Evolutionary conservation across 495 filamentous ascomycete genomes (phyloP), one percentile per base, ranked within the genome.

Genomic region (Neurospora sp.): DNA sequence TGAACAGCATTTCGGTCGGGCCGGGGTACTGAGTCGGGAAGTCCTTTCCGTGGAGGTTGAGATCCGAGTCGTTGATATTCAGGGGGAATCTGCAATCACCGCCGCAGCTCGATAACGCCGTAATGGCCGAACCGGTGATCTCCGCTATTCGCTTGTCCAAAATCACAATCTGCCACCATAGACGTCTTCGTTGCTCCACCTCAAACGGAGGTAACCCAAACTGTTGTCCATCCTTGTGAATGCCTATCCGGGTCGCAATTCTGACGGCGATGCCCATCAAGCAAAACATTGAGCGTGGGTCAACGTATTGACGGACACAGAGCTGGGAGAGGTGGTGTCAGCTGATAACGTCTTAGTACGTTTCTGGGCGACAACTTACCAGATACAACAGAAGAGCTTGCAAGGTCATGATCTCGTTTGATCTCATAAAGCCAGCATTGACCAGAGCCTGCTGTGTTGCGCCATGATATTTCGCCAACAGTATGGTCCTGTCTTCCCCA

Each of bases 101-200:
- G 66, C 82, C 80, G 42, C 78, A 83, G 3, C 80, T 79, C 66
- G 82, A 89, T 76, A 85, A 79, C n/a, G 84, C 89, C 70, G 84
- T 90, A 74, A 91, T 86, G 37, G 87, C 86, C 76, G 88, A 90
- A 39, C 91, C 91, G 37, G 89, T 87, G 42, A 91, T 87, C 76
- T 91, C 90, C 23, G 86, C 87, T 10, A 89, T 85, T 42, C 90
- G 87, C 60, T 86, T 84, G 76, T 94, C 92, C 20, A 93, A 85
- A 27, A 87, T 82, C 72, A 88, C 87, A 9, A 93, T 81, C 76
- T 91, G 90, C 90, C 91, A 93, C 92, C 92, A 94, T 5, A 93
- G 78, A 27, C 91, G 84, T 70, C 91, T 82, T 20, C 92, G 84
- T 79, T 89, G 86, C 80, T 94, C 92, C 3, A 87, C 86, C 72